A percentile compares a stretch with the other conserved stretches of the same genome.
Conservation (phyloP, 2,329 filamentous ascomycete genomes). For the Biscogniauxia mediterranea region DNA sequence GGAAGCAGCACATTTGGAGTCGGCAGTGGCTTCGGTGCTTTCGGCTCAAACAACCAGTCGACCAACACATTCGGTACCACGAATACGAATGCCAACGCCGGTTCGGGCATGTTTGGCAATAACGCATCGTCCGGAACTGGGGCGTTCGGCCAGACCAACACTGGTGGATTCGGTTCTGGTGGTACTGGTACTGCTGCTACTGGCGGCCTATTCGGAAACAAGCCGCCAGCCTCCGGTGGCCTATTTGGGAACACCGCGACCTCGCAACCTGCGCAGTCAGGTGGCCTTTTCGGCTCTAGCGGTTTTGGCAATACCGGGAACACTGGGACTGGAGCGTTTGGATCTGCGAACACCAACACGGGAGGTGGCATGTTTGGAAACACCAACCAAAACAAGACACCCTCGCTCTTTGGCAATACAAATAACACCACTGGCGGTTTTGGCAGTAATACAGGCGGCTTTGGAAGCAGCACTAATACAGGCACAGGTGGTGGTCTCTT, state of each 20-base stretch:
- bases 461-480: conserved; percentile 13
- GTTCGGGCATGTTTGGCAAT: conserved; percentile 41
- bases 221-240: conserved; percentile 30
- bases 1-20: conserved; percentile 84
- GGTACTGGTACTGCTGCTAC: conserved; percentile 26
- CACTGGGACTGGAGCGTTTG: conserved; percentile 44
- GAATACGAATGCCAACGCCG: conserved; percentile 31
- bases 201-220: conserved; percentile 42
- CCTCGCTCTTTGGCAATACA: conserved; percentile 26
- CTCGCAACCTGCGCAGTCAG: conserved; percentile 23
- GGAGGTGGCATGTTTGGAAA: conserved; percentile 39
- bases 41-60: conserved; percentile 40
- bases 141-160: conserved; percentile 28
- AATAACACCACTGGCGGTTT: conserved; percentile 35
- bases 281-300: conserved; percentile 28
- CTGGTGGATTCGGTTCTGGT: conserved; percentile 29
- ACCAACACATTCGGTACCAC: conserved; percentile 33
- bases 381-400: conserved; percentile 27
- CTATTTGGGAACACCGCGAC: conserved; percentile 40
- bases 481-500: conserved; percentile 23
- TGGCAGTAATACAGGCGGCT: conserved; percentile 31
- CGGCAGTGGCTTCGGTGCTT: conserved; percentile 50
- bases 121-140: conserved; percentile 13
- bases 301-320: conserved; percentile 47
- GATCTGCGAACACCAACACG: conserved; percentile 37